Base-by-base conservation (phyloP, 306 rosid species). In the Malus sylvestris region DNA sequence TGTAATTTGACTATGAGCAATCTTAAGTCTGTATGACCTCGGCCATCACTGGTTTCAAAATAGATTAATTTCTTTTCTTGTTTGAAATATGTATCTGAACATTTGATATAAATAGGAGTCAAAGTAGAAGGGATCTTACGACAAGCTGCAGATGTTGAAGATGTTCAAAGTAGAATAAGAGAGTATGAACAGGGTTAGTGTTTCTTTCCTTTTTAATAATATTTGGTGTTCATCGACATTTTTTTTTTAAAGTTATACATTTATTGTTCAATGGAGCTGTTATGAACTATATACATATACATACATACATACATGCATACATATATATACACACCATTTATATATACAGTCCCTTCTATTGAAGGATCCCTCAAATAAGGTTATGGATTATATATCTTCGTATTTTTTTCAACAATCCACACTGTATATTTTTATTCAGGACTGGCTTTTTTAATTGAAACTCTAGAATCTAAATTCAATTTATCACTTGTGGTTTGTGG, bases 111-210 rank as follows among this genome's bases (percentile, higher is more conserved):
- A 57, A 70, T 75, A 96, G 98, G 99, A 79, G 89, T 90, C 79
- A 89, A 83, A 30, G 88, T 87, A 42, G 99, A 96, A 91, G 99
- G 99, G 68, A 88, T 96, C 80, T 80, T 96, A 89, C 84, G 99
- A 62, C 99, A 96, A 91, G 97, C 99, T 66, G 99, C 99, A 42
- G 96, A 96, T 73, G 99, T 96, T 87, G 98, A 91, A 32, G 96
- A 91, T 30, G 99, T 96, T 84, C 96, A 96, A 86, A 83, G 71
- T 71, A 92, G 99, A 60, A 83, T 96, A 78, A 89, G 87, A 60
- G 99, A 86, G 67, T 96, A 92, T 69, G 99, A 96, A 78, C 91
- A 93, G 76, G 99, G 98, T 96, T 71, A 75, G 83, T 76, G 30
- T 45, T 63, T 61, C 46, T 19, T 62, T 68, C 29, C 68, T 76